Conservation (phyloP, 176 grass and related monocot species). For the Zoysia pacifica region DNA sequence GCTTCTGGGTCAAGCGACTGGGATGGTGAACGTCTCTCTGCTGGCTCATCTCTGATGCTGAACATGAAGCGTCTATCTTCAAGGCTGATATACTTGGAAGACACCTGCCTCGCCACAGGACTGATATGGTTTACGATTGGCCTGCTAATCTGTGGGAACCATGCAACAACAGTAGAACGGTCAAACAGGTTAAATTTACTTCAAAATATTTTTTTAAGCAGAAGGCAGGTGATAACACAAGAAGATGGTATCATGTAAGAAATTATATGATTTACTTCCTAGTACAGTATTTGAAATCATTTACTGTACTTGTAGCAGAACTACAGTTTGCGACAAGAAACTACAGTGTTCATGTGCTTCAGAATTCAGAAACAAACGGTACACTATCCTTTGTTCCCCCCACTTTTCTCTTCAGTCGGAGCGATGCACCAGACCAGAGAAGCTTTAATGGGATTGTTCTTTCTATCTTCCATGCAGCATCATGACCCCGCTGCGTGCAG, state of each 20-base stretch:
- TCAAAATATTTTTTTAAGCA: background rate
- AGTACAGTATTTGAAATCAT: background rate
- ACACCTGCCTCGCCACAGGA: slow-evolving; percentile 14
- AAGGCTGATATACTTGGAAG: slow-evolving; percentile 29
- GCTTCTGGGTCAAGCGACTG: slow-evolving; percentile 41
- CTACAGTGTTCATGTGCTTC: slow-evolving; percentile 25
- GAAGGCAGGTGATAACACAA: background rate
- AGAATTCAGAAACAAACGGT: slow-evolving; percentile 21
- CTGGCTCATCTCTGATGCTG: background rate
- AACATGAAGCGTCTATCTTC: slow-evolving; percentile 32
- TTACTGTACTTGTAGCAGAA: background rate
- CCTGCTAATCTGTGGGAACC: slow-evolving; percentile 43
- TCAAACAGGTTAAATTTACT: background rate
- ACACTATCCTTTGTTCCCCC: slow-evolving; percentile 1
- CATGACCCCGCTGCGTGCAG: slow-evolving; percentile 40
- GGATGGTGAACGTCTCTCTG: slow-evolving; percentile 42
- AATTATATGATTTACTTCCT: background rate
- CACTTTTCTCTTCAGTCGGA: slow-evolving; percentile 28
- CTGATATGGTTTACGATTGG: slow-evolving; percentile 18
- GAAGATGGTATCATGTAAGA: background rate
- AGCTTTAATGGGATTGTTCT: slow-evolving; percentile 49
- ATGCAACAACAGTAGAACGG: slow-evolving; percentile 20
- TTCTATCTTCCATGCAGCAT: slow-evolving; percentile 28
- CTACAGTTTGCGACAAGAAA: background rate
- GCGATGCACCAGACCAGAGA: slow-evolving; percentile 27